A percentile compares a stretch with the other conserved stretches of the same genome.
These are phyloP conservation scores for Angophora floribunda DNA, from an alignment of 345 rosid species.

Conservation along the genomic window DNA sequence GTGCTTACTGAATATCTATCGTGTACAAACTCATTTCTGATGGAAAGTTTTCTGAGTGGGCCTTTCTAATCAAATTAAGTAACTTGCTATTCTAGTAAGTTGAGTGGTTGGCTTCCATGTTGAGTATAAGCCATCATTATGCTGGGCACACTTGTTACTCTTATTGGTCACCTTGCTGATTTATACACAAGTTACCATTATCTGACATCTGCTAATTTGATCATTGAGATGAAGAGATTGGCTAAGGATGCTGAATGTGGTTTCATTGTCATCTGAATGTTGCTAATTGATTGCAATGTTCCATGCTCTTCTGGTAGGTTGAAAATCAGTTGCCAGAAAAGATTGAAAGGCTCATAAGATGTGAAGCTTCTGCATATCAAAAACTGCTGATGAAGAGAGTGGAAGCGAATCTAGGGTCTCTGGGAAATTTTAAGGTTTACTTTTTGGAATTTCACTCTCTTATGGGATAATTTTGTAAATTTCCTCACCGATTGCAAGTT, in stretches of 20 bases:
- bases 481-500: neutral
- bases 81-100: neutral
- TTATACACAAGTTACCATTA: neutral
- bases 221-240: neutral
- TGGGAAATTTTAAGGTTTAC: constrained; percentile 72
- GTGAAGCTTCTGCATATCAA: constrained; percentile 95
- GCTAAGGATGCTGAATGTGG: neutral
- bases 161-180: neutral
- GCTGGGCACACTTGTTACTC: neutral
- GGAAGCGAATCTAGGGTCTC: constrained; percentile 83
- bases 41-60: neutral
- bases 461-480: neutral
- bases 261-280: neutral
- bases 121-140: neutral
- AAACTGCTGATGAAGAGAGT: constrained; percentile 91
- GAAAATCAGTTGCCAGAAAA: constrained; percentile 88
- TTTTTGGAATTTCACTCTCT: neutral
- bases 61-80: neutral
- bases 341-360: constrained; percentile 85
- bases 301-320: constrained; percentile 35
- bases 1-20: neutral
- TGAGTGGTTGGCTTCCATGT: neutral
- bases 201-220: neutral
- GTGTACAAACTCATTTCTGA: neutral
- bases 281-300: neutral